Evolutionary conservation across 257 asterid species (phyloP).

Genomic region (Capsicum pubescens): DNA sequence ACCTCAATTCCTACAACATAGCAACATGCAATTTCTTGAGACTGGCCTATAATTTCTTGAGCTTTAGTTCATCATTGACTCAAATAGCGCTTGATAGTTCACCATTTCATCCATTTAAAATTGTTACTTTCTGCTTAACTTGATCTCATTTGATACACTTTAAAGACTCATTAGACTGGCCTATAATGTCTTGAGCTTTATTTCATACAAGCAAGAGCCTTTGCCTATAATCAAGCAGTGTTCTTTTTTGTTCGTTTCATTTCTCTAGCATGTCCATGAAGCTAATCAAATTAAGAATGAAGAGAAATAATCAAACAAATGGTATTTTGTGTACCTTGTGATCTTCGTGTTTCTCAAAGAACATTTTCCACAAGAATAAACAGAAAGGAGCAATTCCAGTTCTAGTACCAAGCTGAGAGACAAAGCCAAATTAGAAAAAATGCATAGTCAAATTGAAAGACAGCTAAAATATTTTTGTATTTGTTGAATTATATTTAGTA

Average conservation of each 20-base stretch:
- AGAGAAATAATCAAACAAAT: conserved; percentile 11
- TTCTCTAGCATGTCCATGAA: neutral
- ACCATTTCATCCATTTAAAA: neutral
- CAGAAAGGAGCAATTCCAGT: no score
- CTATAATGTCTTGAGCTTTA: neutral
- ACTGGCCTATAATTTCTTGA: neutral
- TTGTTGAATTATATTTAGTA: no score
- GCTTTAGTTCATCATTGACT: neutral
- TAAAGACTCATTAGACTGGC: neutral
- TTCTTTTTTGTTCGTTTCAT: neutral
- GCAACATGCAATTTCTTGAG: neutral
- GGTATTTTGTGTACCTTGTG: conserved; percentile 61
- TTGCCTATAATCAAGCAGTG: neutral
- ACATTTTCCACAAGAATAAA: no score
- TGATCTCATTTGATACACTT: neutral
- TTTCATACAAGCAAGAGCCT: neutral
- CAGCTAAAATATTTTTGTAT: no score
- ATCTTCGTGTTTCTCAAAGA: conserved; percentile 67
- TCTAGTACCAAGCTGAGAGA: no score
- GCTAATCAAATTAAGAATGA: neutral
- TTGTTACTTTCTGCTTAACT: neutral
- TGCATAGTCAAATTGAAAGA: no score
- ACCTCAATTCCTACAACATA: conserved; percentile 60
- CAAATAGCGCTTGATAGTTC: neutral
- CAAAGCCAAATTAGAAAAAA: no score